A percentile compares a stretch with the other conserved stretches of the same genome.
Evolutionary conservation across 1,284 basidiomycete genomes (phyloP).

Genomic region (Somion occarium): DNA sequence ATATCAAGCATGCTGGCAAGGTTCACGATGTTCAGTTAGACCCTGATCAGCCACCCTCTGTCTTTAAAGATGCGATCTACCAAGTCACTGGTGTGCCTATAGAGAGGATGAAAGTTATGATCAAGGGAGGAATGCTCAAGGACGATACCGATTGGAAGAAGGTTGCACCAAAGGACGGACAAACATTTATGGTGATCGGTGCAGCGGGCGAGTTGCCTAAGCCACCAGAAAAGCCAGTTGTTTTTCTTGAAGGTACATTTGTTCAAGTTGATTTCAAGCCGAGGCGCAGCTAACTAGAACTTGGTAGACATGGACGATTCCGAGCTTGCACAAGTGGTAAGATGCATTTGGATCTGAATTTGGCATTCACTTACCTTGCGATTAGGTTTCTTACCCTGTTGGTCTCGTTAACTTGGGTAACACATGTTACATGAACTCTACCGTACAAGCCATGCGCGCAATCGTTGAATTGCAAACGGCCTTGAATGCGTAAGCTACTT

Average conservation of each 20-base stretch:
- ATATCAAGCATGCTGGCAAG: slow-evolving; percentile 92
- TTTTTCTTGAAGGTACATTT: slow-evolving; percentile 73
- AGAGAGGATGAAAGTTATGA: slow-evolving; percentile 96
- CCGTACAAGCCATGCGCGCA: slow-evolving; percentile 85
- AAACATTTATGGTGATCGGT: slow-evolving; percentile 86
- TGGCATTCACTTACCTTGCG: slow-evolving; percentile 2
- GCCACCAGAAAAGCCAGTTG: slow-evolving; percentile 72
- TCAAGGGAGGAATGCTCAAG: slow-evolving; percentile 92
- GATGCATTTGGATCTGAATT: slow-evolving; percentile 17
- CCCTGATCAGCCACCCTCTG: slow-evolving; percentile 58
- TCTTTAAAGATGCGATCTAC: slow-evolving; percentile 83
- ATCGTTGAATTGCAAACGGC: slow-evolving; percentile 85
- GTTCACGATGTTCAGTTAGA: slow-evolving; percentile 63
- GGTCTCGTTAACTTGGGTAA: slow-evolving; percentile 78
- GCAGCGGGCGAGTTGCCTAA: slow-evolving; percentile 89
- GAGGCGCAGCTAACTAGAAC: not conserved
- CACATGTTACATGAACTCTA: slow-evolving; percentile 96
- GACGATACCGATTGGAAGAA: slow-evolving; percentile 86
- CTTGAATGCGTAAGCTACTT: slow-evolving; percentile 46
- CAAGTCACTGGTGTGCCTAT: slow-evolving; percentile 81
- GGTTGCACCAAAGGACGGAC: slow-evolving; percentile 74
- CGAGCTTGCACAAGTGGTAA: slow-evolving; percentile 75
- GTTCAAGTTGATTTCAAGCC: not conserved
- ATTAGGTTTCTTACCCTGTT: slow-evolving; percentile 59
- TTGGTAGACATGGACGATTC: slow-evolving; percentile 81